Evolutionary conservation across 2,329 filamentous ascomycete species (phyloP).

Genomic region (Sphaerulina populicola): DNA sequence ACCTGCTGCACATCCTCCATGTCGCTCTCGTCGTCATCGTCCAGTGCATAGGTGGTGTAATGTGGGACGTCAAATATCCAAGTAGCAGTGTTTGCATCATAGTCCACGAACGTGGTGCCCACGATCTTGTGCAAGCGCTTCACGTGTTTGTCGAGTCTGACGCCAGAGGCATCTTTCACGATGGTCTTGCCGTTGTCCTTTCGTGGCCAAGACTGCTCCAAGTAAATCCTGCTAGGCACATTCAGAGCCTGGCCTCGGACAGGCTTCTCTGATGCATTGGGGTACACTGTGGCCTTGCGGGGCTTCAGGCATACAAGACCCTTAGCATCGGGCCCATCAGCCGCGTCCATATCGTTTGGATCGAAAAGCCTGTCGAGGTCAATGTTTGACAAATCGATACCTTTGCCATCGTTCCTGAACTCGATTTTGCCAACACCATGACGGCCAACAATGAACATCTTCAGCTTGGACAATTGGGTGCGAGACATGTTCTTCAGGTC

Average conservation of each 20-base stretch:
- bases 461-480: constrained; percentile 65
- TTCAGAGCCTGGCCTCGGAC: constrained; percentile 81
- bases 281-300: constrained; percentile 83
- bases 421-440: constrained; percentile 70
- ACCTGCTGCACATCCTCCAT: constrained; percentile 52
- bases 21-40: constrained; percentile 54
- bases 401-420: constrained; percentile 49
- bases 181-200: constrained; percentile 48
- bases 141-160: constrained; percentile 70
- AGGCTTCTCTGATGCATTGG: constrained; percentile 65
- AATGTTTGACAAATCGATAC: constrained; percentile 62
- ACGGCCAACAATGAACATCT: constrained; percentile 72
- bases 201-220: constrained; percentile 90
- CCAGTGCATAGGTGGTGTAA: constrained; percentile 89
- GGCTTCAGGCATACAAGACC: constrained; percentile 64
- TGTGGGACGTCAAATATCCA: constrained; percentile 95
- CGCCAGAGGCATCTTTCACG: constrained; percentile 52
- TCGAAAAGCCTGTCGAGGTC: constrained; percentile 73
- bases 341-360: constrained; percentile 29
- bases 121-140: constrained; percentile 68
- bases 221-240: constrained; percentile 75
- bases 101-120: constrained; percentile 74
- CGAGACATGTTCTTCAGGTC: constrained; percentile 73
- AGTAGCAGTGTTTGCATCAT: constrained; percentile 67
- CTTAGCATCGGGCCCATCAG: constrained; percentile 6